Conservation (phyloP, 2,329 filamentous ascomycete species). For the Balansia obtecta region DNA sequence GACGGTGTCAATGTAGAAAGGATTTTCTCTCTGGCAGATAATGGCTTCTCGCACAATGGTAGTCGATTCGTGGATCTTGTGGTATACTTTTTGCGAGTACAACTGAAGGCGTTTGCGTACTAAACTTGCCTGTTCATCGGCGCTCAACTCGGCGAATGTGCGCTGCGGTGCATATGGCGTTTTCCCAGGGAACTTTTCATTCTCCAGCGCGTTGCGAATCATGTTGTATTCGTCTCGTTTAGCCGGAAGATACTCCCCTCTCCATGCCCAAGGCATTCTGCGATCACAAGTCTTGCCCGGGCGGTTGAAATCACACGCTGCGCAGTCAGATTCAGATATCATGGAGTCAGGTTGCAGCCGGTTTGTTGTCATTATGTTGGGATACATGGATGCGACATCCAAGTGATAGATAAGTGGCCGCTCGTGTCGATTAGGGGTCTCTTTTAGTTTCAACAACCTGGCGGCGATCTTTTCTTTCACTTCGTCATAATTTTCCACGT, state of each 20-base stretch:
- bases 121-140: slow-evolving; percentile 70
- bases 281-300: slow-evolving; percentile 96
- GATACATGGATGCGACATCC: slow-evolving; percentile 98
- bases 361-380: slow-evolving; percentile 99
- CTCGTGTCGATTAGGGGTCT: slow-evolving; percentile 74
- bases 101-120: slow-evolving; percentile 80
- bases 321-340: slow-evolving; percentile 92
- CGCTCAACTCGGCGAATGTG: slow-evolving; percentile 66
- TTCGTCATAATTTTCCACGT: slow-evolving; percentile 71
- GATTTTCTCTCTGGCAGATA: slow-evolving; percentile 95
- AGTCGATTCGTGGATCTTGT: slow-evolving; percentile 93
- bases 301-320: slow-evolving; percentile 94
- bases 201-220: slow-evolving; percentile 84
- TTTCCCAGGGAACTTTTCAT: slow-evolving; percentile 81
- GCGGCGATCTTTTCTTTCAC: slow-evolving; percentile 72
- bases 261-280: slow-evolving; percentile 91
- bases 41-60: slow-evolving; percentile 92
- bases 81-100: slow-evolving; percentile 98
- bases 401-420: slow-evolving; percentile 91
- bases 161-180: slow-evolving; percentile 55
- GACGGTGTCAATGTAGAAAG: slow-evolving; percentile 96
- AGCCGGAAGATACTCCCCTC: slow-evolving; percentile 91
- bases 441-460: slow-evolving; percentile 58
- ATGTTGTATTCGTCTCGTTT: slow-evolving; percentile 99
- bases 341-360: slow-evolving; percentile 97